A percentile compares a stretch with the other conserved stretches of the same genome.
phyloP scores from a whole-genome alignment of 2,329 filamentous ascomycete species.

The Cordyceps militaris region DNA sequence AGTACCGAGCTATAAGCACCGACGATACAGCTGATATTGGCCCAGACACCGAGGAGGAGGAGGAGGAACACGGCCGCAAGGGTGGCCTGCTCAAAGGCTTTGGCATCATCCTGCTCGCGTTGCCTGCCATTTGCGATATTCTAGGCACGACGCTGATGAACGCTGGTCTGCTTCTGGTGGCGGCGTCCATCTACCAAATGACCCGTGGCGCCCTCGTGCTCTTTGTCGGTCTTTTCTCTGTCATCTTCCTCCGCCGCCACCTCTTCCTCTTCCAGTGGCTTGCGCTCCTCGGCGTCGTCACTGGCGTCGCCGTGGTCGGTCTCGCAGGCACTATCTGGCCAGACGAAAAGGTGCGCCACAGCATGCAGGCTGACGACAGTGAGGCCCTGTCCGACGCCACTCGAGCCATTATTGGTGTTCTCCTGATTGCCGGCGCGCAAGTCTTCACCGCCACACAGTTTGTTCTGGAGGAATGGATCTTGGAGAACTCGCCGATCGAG shows the following conservation, averaged over 20 bases:
- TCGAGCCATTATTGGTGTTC: slow-evolving; percentile 70
- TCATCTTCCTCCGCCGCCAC: slow-evolving; percentile 75
- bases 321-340: slow-evolving; percentile 78
- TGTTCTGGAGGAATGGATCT: slow-evolving; percentile 88
- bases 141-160: slow-evolving; percentile 97
- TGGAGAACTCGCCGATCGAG: slow-evolving; percentile 58
- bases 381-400: slow-evolving; percentile 30
- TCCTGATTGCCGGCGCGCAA: slow-evolving; percentile 88
- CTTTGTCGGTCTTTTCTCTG: slow-evolving; percentile 93
- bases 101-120: slow-evolving; percentile 66
- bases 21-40: slow-evolving; percentile 36
- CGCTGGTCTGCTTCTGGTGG: slow-evolving; percentile 85
- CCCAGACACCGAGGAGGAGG: slow-evolving; percentile 34
- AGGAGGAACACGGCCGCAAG: slow-evolving; percentile 31
- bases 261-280: slow-evolving; percentile 89
- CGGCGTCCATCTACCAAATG: slow-evolving; percentile 98
- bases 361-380: slow-evolving; percentile 25
- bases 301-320: slow-evolving; percentile 83
- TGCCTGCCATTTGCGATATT: slow-evolving; percentile 91
- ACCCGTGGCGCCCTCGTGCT: slow-evolving; percentile 88
- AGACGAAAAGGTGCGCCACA: slow-evolving; percentile 43
- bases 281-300: slow-evolving; percentile 76
- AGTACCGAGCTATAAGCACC: slow-evolving; percentile 59
- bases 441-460: slow-evolving; percentile 97
- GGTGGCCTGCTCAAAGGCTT: slow-evolving; percentile 61